Conservation (phyloP, 164 flowering plant species). For the Macadamia tetraphylla region DNA sequence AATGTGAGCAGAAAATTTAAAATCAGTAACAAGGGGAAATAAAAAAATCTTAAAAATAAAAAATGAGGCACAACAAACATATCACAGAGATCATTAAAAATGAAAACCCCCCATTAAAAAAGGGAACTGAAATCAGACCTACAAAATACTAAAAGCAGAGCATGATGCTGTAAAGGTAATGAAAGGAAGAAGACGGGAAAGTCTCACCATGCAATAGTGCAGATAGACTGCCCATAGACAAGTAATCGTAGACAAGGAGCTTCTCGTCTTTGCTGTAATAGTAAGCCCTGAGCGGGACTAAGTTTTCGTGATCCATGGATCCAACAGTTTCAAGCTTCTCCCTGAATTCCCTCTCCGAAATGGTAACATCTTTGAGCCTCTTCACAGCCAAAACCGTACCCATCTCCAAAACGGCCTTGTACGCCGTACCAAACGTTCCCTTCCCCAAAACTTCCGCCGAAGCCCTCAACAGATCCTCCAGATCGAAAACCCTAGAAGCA, state of each 20-base stretch:
- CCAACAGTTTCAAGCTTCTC: conserved; percentile 76
- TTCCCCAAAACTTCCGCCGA: conserved; percentile 87
- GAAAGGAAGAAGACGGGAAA: background rate
- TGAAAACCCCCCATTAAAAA: background rate
- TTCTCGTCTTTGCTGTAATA: conserved; percentile 70
- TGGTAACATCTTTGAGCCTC: conserved; percentile 72
- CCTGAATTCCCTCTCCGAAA: conserved; percentile 63
- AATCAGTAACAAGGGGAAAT: too few relatives aligned
- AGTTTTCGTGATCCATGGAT: conserved; percentile 52
- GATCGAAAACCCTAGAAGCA: conserved; percentile 35
- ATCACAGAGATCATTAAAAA: too few relatives aligned
- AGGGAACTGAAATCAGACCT: background rate
- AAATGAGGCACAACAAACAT: background rate
- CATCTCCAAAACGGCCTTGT: conserved; percentile 69
- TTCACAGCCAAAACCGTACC: conserved; percentile 76
- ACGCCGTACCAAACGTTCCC: conserved; percentile 76
- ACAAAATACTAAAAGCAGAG: background rate
- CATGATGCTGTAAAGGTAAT: background rate
- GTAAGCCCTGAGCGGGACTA: conserved; percentile 82
- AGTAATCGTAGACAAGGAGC: conserved; percentile 90
- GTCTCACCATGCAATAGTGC: conserved; percentile 89
- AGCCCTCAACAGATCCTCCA: conserved; percentile 72
- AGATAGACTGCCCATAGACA: conserved; percentile 95
- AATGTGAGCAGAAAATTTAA: background rate
- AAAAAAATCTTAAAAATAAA: background rate